Evolutionary conservation across 1,139 yeast genomes (phyloP), one percentile per base, ranked within the genome.

Genomic region (Yamadazyma diospyri): DNA sequence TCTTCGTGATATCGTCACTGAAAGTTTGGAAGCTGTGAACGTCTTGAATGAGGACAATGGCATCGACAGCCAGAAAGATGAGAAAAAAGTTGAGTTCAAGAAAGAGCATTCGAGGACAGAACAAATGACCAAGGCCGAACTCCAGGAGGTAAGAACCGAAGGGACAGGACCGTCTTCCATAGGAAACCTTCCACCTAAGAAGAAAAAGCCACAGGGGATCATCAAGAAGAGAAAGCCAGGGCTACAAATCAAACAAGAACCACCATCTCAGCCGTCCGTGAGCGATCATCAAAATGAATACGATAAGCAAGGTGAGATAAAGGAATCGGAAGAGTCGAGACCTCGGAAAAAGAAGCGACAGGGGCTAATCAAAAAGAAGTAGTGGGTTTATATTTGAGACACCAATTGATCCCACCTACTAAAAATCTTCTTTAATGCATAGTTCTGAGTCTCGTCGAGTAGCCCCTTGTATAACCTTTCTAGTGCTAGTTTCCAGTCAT

Each of bases 401-500:
- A 27, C 8, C 18, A 29, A 29, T 4, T n/a, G 11, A 8, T 51
- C 36, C 81, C 81, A 76, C 33, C 76, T 48, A 8, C 52, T 43
- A 0, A 57, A 46, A 10, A 76, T 49, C 25, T 46, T 29, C n/a
- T 46, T 47, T 34, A 76, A 49, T 4, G 78, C 72, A 2, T 45
- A 40, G 23, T 58, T 57, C 36, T 76, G 78, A 0, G 37, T 30
- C 1, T 45, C 51, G 29, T 57, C 59, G 57, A 76, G 61, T 27
- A 63, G 64, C 6, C 43, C 42, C 13, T 42, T 36, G 45, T 76
- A 77, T n/a, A 78, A 48, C 2, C 54, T 51, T 4, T 43, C 43
- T 36, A 81, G 55, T 0, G 73, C 55, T 3, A 53, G 50, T 2
- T 55, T 41, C 92, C 92, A 83, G 43, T 74, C 73, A 1, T 52